phyloP scores from a whole-genome alignment of 2,329 filamentous ascomycete genomes.

The Scedosporium apiospermum region DNA sequence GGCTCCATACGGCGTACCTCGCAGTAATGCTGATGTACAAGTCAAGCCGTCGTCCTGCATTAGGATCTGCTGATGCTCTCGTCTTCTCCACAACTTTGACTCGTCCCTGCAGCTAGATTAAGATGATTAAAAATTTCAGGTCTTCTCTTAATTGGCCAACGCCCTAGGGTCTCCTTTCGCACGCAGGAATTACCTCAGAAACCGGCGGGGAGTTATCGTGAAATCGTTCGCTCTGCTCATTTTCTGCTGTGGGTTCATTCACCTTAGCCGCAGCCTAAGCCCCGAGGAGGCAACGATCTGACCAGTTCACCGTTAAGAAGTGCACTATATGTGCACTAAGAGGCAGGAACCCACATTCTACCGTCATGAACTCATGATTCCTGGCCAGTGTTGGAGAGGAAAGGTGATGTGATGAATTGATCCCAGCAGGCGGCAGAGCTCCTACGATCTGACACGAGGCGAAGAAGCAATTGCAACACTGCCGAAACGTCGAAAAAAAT shows the following conservation, averaged over 20 bases:
- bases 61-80: background rate
- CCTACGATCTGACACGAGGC: background rate
- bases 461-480: background rate
- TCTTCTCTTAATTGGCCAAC: background rate
- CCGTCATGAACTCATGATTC: background rate
- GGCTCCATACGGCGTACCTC: too few species aligned
- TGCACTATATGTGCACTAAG: too few species aligned
- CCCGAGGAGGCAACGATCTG: background rate
- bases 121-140: background rate
- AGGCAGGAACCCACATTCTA: background rate
- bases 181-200: background rate
- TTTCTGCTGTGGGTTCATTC: background rate
- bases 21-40: too few species aligned
- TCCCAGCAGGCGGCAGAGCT: background rate
- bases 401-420: background rate
- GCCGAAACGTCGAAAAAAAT: background rate
- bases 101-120: background rate
- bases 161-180: background rate
- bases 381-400: background rate
- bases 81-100: too few species aligned
- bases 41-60: too few species aligned
- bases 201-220: background rate
- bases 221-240: background rate
- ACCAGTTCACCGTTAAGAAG: background rate
- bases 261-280: background rate